Base-by-base conservation (phyloP, 202 grass and related monocot species). In the Musa balbisiana region DNA sequence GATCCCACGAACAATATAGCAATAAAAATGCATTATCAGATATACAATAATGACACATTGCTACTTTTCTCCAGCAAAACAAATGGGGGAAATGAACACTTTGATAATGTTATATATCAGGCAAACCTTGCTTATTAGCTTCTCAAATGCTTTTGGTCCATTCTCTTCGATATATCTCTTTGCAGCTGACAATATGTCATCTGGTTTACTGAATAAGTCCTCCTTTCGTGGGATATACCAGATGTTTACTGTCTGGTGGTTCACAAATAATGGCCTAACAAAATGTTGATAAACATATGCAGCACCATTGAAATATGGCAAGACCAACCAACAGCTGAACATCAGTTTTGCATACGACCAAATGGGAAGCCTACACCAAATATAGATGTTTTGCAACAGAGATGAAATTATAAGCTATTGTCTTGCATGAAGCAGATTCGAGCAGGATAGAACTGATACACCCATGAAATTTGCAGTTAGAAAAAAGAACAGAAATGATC, bases 321-420 rank as follows among this genome's bases (percentile, higher is more conserved):
- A 82, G 49, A 99, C 89, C 80, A 99, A 82, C 96, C 96, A 96
- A 52, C 87, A 99, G 83, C 90, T 99, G 76, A 99, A 99, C 80
- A 99, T 88, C 52, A 99, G 75, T 71, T 99, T 96, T 64, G 67
- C 85, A 72, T 92, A 95, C 73, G 96, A 89, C 96, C 91, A 99
- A 67, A 99, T 92, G 71, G 96, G 96, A 67, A 99, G 80, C 96
- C 96, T 96, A 75, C 80, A 87, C 75, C 24, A 55, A 22, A 64
- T 63, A 5, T 14, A 19, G 19, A 62, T 25, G n/a, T 8, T 50
- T 71, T 29, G 49, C 52, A 50, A 10, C 10, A 64, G 20, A 29
- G 51, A 73, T 56, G 55, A 15, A 55, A 3, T 14, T 15, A 19
- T 52, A 66, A 50, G 17, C 75, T 66, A 1, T 9, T 33, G 12